Evolutionary conservation across 73 alveolate species (phyloP).

Genomic region (Halteria grandinella): DNA sequence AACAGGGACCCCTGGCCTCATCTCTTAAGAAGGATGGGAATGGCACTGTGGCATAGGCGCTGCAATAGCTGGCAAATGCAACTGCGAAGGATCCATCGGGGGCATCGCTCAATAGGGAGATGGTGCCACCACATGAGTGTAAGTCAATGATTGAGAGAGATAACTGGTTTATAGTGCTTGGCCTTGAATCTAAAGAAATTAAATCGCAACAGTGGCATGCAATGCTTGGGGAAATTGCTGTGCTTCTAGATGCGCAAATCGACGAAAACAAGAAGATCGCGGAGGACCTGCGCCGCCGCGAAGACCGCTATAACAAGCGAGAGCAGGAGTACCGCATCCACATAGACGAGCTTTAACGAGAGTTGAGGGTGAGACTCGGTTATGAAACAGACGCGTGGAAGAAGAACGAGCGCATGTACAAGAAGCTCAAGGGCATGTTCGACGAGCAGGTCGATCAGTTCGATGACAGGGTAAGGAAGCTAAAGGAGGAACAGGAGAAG

Average conservation of each 20-base stretch:
- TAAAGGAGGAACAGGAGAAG: conserved; percentile 74
- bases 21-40: too few relatives aligned
- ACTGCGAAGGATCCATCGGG: too few relatives aligned
- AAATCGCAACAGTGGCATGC: conserved; percentile 60
- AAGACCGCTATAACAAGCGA: conserved; percentile 75
- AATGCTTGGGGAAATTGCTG: conserved; percentile 39
- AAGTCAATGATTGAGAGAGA: too few relatives aligned
- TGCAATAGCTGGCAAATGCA: too few relatives aligned
- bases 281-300: conserved; percentile 67
- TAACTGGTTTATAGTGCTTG: not conserved
- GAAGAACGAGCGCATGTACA: conserved; percentile 63
- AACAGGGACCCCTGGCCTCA: too few relatives aligned
- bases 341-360: conserved; percentile 72
- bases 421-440: conserved; percentile 49
- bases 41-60: too few relatives aligned
- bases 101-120: too few relatives aligned
- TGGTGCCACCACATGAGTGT: too few relatives aligned
- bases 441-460: conserved; percentile 67
- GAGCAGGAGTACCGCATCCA: conserved; percentile 80
- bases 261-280: conserved; percentile 68
- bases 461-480: conserved; percentile 66
- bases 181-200: conserved; percentile 58
- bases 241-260: conserved; percentile 28
- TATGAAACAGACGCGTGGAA: conserved; percentile 64
- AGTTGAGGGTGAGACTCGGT: conserved; percentile 72